Percentiles rank a stretch among this genome's conserved stretches.
Conservation (phyloP, 768 basidiomycete genomes). For the Pilatotrama ljubarskyi region DNA sequence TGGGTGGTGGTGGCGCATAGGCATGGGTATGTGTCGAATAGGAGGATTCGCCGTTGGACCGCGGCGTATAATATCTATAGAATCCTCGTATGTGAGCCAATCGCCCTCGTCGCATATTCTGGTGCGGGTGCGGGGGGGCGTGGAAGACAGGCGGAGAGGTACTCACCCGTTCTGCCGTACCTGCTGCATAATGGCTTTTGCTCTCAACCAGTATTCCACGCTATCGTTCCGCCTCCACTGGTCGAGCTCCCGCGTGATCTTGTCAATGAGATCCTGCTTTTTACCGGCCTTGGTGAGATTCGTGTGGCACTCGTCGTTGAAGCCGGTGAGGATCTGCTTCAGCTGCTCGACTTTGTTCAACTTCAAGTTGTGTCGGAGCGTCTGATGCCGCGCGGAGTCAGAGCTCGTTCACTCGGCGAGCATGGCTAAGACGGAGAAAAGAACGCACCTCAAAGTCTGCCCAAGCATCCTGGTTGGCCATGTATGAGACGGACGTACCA, state of each 20-base stretch:
- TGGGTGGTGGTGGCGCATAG: slow-evolving; percentile 3
- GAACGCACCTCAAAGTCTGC: slow-evolving; percentile 68
- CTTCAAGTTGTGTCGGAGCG: slow-evolving; percentile 67
- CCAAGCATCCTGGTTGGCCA: slow-evolving; percentile 68
- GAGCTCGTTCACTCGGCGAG: neutral
- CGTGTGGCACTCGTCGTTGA: slow-evolving; percentile 77
- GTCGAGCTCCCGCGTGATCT: slow-evolving; percentile 61
- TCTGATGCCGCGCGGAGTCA: slow-evolving; percentile 41
- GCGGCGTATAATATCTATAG: slow-evolving; percentile 17
- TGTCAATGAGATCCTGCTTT: slow-evolving; percentile 85
- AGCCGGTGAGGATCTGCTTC: slow-evolving; percentile 74
- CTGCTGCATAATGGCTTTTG: slow-evolving; percentile 64
- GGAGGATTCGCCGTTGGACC: slow-evolving; percentile 13
- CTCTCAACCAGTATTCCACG: slow-evolving; percentile 68
- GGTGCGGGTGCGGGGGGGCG: neutral
- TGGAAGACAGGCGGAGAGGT: slow-evolving; percentile 6
- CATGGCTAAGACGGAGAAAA: neutral
- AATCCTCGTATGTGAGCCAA: neutral
- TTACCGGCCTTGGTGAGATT: slow-evolving; percentile 75
- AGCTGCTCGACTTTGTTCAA: slow-evolving; percentile 84
- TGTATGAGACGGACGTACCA: slow-evolving; percentile 30
- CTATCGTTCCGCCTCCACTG: slow-evolving; percentile 56
- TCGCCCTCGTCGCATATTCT: neutral
- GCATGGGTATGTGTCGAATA: slow-evolving; percentile 10
- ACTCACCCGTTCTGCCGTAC: slow-evolving; percentile 73